Evolutionary conservation across 2,329 filamentous ascomycete genomes (phyloP), one percentile per base, ranked within the genome.

Genomic region (Botrytis hyacinthi): DNA sequence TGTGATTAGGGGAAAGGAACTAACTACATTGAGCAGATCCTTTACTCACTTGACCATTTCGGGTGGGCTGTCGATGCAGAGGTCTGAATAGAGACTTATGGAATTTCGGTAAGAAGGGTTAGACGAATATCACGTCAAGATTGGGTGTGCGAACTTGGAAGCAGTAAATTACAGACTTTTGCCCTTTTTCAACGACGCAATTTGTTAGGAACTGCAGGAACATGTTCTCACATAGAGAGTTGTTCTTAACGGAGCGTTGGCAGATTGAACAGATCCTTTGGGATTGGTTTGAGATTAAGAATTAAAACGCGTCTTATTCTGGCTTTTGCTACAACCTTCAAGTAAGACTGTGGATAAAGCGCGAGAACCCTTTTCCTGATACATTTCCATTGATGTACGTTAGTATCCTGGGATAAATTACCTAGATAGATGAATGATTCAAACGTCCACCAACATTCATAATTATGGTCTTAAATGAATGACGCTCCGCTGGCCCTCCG

Each of bases 171-270:
- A 18, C 26, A 57, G 12, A 18, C 8, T 57, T 22, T 22, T 57
- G n/a, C 14, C 65, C 16, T 29, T 54, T 69, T 8, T 84, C 91
- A 92, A 86, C 89, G 91, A 90, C 92, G 91, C 91, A 90, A 87
- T 89, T 89, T 86, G 84, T 26, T 87, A 88, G 86, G 88, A 91
- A 87, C 86, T 88, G 91, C 91, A 91, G 88, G 91, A 87, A 85
- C 89, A 88, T 84, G 12, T 84, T 86, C 88, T 90, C 87, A 81
- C 87, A 84, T 86, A 91, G 88, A 88, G 88, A 86, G 84, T 86
- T 87, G 86, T 84, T 86, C 90, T 91, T 91, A 93, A 93, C 91
- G 92, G 91, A 93, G 89, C 91, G 90, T 92, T 93, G 91, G 92
- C 81, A 93, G 76, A 80, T 79, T 77, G 70, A 73, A 51, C 22